Evolutionary conservation across 73 alveolate genomes (phyloP).

Genomic region (Diophrys sp.): DNA sequence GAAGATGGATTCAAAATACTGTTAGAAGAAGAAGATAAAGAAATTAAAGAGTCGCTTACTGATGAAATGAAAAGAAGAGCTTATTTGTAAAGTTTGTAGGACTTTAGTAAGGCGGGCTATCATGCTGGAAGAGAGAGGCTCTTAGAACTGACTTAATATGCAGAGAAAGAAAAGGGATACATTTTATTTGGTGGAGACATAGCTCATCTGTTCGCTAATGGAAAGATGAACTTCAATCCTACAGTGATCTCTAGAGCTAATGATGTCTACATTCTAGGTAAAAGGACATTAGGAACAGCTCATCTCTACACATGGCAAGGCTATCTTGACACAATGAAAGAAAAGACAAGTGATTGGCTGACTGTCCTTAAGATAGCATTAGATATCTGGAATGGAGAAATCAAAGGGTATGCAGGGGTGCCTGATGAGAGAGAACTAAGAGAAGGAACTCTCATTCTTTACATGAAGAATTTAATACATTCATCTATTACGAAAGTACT

Average conservation of each 20-base stretch:
- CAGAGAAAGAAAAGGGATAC: slow-evolving; percentile 50
- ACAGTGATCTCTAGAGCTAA: slow-evolving; percentile 15
- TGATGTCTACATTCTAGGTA: slow-evolving; percentile 28
- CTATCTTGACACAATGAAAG: slow-evolving; percentile 32
- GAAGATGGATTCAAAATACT: slow-evolving; percentile 9
- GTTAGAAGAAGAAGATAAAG: slow-evolving; percentile 14
- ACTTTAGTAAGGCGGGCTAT: background rate
- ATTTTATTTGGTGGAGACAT: slow-evolving; percentile 21
- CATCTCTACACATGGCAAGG: slow-evolving; percentile 44
- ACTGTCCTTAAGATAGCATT: slow-evolving; percentile 47
- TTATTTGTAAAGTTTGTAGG: background rate
- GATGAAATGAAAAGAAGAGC: background rate
- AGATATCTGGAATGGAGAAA: slow-evolving; percentile 56
- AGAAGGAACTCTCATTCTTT: slow-evolving; percentile 29
- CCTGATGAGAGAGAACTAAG: slow-evolving; percentile 56
- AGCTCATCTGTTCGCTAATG: slow-evolving; percentile 13
- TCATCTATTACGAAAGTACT: slow-evolving; percentile 17
- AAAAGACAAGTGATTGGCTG: slow-evolving; percentile 41
- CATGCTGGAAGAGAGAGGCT: slow-evolving; percentile 7
- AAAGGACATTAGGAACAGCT: slow-evolving; percentile 19
- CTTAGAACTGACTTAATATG: slow-evolving; percentile 8
- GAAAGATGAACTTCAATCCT: slow-evolving; percentile 30
- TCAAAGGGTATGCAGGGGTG: slow-evolving; percentile 53
- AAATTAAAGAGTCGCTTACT: background rate
- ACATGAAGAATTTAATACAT: slow-evolving; percentile 42